phyloP scores from a whole-genome alignment of 306 rosid species.

The Mucuna pruriens region DNA sequence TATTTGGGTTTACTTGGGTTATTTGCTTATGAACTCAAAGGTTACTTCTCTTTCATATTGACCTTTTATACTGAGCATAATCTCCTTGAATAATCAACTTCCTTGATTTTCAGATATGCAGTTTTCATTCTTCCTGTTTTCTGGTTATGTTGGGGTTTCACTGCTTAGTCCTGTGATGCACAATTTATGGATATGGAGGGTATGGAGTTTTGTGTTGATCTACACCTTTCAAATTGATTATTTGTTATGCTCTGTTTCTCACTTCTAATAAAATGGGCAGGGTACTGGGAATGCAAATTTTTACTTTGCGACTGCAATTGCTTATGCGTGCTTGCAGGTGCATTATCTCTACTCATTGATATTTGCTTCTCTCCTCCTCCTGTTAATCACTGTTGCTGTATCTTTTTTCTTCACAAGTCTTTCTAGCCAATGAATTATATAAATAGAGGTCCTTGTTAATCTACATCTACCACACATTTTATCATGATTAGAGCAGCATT shows the following conservation, averaged over 20 bases:
- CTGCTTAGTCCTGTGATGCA: constrained; percentile 98
- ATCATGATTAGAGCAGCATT: background rate
- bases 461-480: constrained; percentile 16
- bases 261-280: constrained; percentile 58
- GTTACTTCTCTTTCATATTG: constrained; percentile 42
- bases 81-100: constrained; percentile 40
- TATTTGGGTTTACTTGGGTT: constrained; percentile 84
- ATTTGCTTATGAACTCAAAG: constrained; percentile 84
- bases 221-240: constrained; percentile 36
- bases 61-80: background rate
- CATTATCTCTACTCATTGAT: constrained; percentile 27
- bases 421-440: constrained; percentile 20
- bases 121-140: constrained; percentile 87
- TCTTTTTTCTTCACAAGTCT: background rate
- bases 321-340: constrained; percentile 91
- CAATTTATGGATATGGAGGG: constrained; percentile 99
- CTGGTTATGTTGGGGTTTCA: constrained; percentile 86
- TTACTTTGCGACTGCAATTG: constrained; percentile 91
- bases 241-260: constrained; percentile 31
- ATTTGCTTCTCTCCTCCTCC: constrained; percentile 4
- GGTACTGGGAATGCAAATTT: constrained; percentile 98
- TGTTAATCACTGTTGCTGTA: constrained; percentile 3
- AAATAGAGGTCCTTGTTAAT: constrained; percentile 20
- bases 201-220: constrained; percentile 48
- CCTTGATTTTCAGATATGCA: constrained; percentile 72